Percentiles rank a stretch among this genome's conserved stretches.
Evolutionary conservation across 805 yeast genomes (phyloP).

Genomic region (Ogataea paradorogensis): DNA sequence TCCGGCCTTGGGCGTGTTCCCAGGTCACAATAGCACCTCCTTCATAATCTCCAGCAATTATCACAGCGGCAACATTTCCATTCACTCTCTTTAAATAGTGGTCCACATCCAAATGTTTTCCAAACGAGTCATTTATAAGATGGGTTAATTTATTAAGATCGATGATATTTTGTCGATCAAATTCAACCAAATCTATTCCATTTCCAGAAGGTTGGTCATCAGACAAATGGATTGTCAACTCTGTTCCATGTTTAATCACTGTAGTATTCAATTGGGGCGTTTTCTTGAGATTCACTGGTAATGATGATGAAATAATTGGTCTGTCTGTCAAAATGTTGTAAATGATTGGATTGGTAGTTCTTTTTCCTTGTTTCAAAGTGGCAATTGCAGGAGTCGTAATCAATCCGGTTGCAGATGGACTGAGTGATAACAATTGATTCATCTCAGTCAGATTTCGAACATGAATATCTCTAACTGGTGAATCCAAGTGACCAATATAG

Average conservation of each 20-base stretch:
- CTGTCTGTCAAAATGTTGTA: conserved; percentile 90
- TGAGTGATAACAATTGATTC: conserved; percentile 49
- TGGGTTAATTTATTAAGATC: conserved; percentile 55
- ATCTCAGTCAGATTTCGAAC: conserved; percentile 64
- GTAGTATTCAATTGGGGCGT: conserved; percentile 74
- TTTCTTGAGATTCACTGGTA: conserved; percentile 62
- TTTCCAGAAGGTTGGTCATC: conserved; percentile 24
- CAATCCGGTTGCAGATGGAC: conserved; percentile 66
- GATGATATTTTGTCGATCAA: conserved; percentile 38
- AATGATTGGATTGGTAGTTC: conserved; percentile 73
- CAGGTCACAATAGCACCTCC: conserved; percentile 92
- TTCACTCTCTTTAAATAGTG: conserved; percentile 68
- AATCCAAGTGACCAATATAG: conserved; percentile 51
- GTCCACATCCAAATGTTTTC: conserved; percentile 58
- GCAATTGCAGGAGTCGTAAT: conserved; percentile 84
- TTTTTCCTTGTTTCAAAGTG: conserved; percentile 35
- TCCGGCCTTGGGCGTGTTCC: conserved; percentile 43
- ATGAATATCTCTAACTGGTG: conserved; percentile 50
- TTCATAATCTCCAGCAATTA: conserved; percentile 91
- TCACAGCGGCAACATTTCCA: conserved; percentile 65
- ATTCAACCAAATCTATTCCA: conserved; percentile 41
- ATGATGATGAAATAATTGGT: conserved; percentile 83
- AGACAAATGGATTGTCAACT: conserved; percentile 42
- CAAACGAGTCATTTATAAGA: conserved; percentile 78
- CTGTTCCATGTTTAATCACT: conserved; percentile 72